Evolutionary conservation across 2,329 filamentous ascomycete species (phyloP).

Genomic region (Capronia epimyces): DNA sequence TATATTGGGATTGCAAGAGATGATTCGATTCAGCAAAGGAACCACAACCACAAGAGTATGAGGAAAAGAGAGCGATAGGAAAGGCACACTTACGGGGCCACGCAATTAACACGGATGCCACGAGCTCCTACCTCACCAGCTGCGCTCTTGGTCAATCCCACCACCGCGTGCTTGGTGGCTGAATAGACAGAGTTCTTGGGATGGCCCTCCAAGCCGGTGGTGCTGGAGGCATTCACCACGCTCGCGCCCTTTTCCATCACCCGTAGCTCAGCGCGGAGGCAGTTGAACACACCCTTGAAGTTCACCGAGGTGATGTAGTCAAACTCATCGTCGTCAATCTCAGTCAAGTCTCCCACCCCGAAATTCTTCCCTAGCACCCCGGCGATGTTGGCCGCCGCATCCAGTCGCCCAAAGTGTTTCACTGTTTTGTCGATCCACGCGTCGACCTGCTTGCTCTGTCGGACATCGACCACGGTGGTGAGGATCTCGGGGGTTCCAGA

Average conservation of each 20-base stretch:
- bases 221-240: slow-evolving; percentile 41
- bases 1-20: background rate
- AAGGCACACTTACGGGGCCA: slow-evolving; percentile 5
- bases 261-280: slow-evolving; percentile 45
- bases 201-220: slow-evolving; percentile 34
- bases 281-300: slow-evolving; percentile 47
- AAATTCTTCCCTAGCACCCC: slow-evolving; percentile 14
- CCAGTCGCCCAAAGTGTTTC: slow-evolving; percentile 14
- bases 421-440: slow-evolving; percentile 19
- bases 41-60: too few relatives aligned
- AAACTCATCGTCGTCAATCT: slow-evolving; percentile 38
- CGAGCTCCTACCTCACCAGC: slow-evolving; percentile 5
- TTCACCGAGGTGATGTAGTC: slow-evolving; percentile 43
- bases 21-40: too few relatives aligned
- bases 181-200: slow-evolving; percentile 40
- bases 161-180: slow-evolving; percentile 40
- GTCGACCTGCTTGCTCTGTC: slow-evolving; percentile 12
- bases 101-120: slow-evolving; percentile 8
- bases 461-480: slow-evolving; percentile 16
- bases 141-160: slow-evolving; percentile 34
- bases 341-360: slow-evolving; percentile 36
- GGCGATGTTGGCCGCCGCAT: slow-evolving; percentile 22
- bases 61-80: too few relatives aligned
- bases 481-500: slow-evolving; percentile 6
- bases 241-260: slow-evolving; percentile 32